A percentile compares a stretch with the other conserved stretches of the same genome.
phyloP scores from a whole-genome alignment of 345 rosid genomes.

The Erucastrum elatum region DNA sequence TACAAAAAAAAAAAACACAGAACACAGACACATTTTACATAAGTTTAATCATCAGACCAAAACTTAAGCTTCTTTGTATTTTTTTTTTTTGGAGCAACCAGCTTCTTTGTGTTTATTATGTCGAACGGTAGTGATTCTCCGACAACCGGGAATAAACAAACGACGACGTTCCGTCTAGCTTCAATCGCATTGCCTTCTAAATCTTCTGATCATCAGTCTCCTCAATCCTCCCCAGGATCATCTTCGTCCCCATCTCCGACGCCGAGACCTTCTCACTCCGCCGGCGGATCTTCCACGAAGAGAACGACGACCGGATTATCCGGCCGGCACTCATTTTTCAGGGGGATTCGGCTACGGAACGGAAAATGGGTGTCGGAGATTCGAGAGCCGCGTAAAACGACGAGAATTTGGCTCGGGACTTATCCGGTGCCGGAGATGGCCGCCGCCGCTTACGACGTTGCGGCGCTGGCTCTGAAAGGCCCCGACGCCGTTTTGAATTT shows the following conservation, averaged over 20 bases:
- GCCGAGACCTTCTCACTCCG: slow-evolving; percentile 6
- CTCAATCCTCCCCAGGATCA: slow-evolving; percentile 28
- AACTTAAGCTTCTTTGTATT: slow-evolving; percentile 6
- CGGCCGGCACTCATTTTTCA: slow-evolving; percentile 48
- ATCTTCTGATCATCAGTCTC: slow-evolving; percentile 21
- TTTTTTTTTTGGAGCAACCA: not conserved
- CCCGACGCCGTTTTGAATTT: slow-evolving; percentile 56
- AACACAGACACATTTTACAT: slow-evolving; percentile 3
- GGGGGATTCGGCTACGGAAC: slow-evolving; percentile 66
- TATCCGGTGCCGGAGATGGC: slow-evolving; percentile 78
- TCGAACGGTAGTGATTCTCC: slow-evolving; percentile 20
- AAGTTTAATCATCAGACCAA: not conserved
- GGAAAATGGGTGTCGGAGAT: slow-evolving; percentile 87
- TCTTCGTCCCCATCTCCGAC: slow-evolving; percentile 28
- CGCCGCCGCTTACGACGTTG: slow-evolving; percentile 76
- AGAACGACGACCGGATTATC: slow-evolving; percentile 22
- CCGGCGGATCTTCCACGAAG: slow-evolving; percentile 24
- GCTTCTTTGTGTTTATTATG: slow-evolving; percentile 30
- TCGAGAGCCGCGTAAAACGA: slow-evolving; percentile 72
- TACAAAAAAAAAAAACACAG: slow-evolving; percentile 3
- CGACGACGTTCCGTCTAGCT: slow-evolving; percentile 15
- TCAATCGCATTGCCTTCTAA: slow-evolving; percentile 27
- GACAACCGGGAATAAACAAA: slow-evolving; percentile 11
- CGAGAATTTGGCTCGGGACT: slow-evolving; percentile 73
- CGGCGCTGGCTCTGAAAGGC: slow-evolving; percentile 73